A percentile compares a stretch with the other conserved stretches of the same genome.
Conservation (phyloP, 345 rosid species). For the Lenwebbia sp. region DNA sequence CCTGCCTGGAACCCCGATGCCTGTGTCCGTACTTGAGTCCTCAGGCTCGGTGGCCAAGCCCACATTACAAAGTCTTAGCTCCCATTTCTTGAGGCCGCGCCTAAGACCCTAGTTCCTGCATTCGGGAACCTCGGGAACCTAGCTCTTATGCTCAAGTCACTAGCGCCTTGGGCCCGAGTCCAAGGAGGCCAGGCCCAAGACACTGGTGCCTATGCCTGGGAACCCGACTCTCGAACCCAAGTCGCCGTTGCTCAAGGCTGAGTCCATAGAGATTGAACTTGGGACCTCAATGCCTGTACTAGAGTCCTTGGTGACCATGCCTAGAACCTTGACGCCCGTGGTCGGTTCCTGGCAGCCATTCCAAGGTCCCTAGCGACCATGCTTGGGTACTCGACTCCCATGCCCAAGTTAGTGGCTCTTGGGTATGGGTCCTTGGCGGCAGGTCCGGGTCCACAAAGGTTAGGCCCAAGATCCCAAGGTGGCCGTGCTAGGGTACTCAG, state of each 20-base stretch:
- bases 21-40: no score
- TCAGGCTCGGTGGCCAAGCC: no score
- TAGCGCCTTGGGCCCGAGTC: neutral
- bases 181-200: neutral
- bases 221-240: neutral
- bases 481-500: rapidly evolving
- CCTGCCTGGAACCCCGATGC: no score
- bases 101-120: no score
- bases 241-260: rapidly evolving
- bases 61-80: no score
- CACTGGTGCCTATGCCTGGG: rapidly evolving
- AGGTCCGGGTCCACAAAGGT: neutral
- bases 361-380: neutral
- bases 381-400: neutral
- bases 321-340: neutral
- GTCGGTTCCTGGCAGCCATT: neutral
- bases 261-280: neutral
- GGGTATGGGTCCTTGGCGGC: no score
- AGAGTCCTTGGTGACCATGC: rapidly evolving
- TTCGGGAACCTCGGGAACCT: no score
- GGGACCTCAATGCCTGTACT: rapidly evolving
- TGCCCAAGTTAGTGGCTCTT: neutral
- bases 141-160: neutral
- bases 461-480: neutral
- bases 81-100: no score